Base-by-base conservation (phyloP, 2,329 filamentous ascomycete genomes). In the Curvularia sp. region DNA sequence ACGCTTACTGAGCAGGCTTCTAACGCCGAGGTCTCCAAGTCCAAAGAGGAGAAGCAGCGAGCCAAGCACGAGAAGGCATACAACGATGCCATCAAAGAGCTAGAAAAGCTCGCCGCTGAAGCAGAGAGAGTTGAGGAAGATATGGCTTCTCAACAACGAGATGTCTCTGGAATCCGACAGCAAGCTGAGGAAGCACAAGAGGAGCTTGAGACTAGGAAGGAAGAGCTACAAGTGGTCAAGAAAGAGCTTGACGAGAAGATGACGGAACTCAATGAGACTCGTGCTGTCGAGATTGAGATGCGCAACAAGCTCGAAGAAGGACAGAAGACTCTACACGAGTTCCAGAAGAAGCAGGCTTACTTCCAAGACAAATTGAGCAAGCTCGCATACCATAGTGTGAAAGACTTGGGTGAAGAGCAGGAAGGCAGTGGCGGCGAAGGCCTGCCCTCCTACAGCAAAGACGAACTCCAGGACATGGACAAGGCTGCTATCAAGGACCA, bases 281-380 rank as follows among this genome's bases (percentile, higher is more conserved):
- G 94, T 9, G 93, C 92, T 0, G 83, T 89, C 3, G 95, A 99
- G 77, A 97, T 99, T 61, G 95, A 99, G 78, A 97, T 98, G 93
- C 90, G 91, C 63, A 98, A 98, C 79, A 96, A 96, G 80, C 88
- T 99, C 1, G 95, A 98, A 73, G 94, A 98, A 74, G 95, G 94
- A 75, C 91, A 97, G 66, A 99, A 99, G 79, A 86, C 89, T 9
- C 84, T 98, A 13, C 78, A 81, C 0, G 94, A 98, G 72, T 97
- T 96, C 77, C 88, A 96, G 75, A 93, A 91, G 78, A 88, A 91
- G 59, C 84, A 91, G 41, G 85, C 84, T 38, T 92, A 97, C 80
- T 98, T 93, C 93, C 83, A 93, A 54, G 92, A 97, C 60, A 97
- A 98, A 80, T 82, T 96, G 8, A 84, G 85, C 52, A 98, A 97